Conservation (phyloP, 2,329 filamentous ascomycete genomes). For the Pezicula carpinea region DNA sequence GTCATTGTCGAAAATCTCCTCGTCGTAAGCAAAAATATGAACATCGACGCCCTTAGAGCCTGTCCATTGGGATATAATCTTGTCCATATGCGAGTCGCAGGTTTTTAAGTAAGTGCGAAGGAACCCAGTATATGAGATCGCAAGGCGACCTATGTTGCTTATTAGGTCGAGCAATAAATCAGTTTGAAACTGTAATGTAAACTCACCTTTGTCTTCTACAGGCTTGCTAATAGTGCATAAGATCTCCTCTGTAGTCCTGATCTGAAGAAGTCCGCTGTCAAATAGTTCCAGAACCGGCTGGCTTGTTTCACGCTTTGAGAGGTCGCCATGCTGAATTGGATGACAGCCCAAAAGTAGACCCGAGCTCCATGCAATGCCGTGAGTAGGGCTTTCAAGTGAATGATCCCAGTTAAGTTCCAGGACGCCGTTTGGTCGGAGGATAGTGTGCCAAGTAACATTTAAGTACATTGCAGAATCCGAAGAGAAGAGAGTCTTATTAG, state of each 20-base stretch:
- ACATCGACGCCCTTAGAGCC: constrained; percentile 1
- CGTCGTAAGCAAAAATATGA: constrained; percentile 1
- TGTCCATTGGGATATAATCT: neutral
- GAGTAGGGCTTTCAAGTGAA: neutral
- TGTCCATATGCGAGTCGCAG: neutral
- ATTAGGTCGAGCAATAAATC: neutral
- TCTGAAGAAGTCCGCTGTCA: neutral
- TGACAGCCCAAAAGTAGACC: neutral
- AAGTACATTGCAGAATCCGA: neutral
- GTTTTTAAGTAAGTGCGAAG: constrained; percentile 1
- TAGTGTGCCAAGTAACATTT: neutral
- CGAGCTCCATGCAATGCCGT: neutral
- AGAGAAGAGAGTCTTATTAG: neutral
- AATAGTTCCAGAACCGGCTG: neutral
- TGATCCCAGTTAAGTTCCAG: neutral
- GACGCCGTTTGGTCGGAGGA: neutral
- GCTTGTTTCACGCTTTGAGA: neutral
- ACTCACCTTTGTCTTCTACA: neutral
- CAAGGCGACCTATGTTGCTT: neutral
- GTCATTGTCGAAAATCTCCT: neutral
- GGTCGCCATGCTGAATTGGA: neutral
- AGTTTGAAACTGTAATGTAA: neutral
- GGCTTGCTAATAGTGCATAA: neutral
- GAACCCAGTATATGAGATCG: constrained; percentile 1
- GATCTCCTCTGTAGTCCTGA: neutral